A percentile compares a stretch with the other conserved stretches of the same genome.
phyloP scores from a whole-genome alignment of 2,329 filamentous ascomycete genomes.

The Cladophialophora psammophila region DNA sequence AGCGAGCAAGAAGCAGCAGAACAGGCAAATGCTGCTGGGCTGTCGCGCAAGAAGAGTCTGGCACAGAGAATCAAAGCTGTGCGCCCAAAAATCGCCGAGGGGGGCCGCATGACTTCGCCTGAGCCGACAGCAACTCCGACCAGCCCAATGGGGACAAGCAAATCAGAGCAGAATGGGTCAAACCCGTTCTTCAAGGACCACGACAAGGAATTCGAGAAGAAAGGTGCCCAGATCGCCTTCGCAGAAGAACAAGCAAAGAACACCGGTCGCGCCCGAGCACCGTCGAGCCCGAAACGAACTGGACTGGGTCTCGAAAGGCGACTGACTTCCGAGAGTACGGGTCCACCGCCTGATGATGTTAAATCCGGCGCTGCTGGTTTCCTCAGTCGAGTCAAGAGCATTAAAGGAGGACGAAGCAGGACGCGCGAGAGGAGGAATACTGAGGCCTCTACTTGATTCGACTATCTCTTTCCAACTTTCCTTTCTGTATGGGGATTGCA shows the following conservation, averaged over 20 bases:
- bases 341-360: slow-evolving; percentile 50
- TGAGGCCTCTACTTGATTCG: slow-evolving; percentile 23
- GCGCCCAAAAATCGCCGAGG: slow-evolving; percentile 68
- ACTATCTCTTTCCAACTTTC: not conserved
- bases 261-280: slow-evolving; percentile 53
- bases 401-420: slow-evolving; percentile 71
- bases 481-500: not conserved
- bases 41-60: slow-evolving; percentile 92
- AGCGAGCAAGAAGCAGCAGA: slow-evolving; percentile 68
- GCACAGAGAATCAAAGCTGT: slow-evolving; percentile 83
- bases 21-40: slow-evolving; percentile 57
- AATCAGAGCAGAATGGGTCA: slow-evolving; percentile 55
- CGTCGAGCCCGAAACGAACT: slow-evolving; percentile 66
- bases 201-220: slow-evolving; percentile 69
- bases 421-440: slow-evolving; percentile 50
- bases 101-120: slow-evolving; percentile 66
- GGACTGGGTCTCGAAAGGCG: slow-evolving; percentile 66
- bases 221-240: slow-evolving; percentile 65
- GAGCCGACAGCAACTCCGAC: slow-evolving; percentile 49
- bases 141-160: slow-evolving; percentile 45
- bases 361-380: slow-evolving; percentile 66
- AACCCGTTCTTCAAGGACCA: slow-evolving; percentile 90
- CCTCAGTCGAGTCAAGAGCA: slow-evolving; percentile 79
- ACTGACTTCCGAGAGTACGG: slow-evolving; percentile 63
- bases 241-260: slow-evolving; percentile 53